phyloP scores from a whole-genome alignment of 192 early-diverging fungal species.

The Spizellomyces punctatus region DNA sequence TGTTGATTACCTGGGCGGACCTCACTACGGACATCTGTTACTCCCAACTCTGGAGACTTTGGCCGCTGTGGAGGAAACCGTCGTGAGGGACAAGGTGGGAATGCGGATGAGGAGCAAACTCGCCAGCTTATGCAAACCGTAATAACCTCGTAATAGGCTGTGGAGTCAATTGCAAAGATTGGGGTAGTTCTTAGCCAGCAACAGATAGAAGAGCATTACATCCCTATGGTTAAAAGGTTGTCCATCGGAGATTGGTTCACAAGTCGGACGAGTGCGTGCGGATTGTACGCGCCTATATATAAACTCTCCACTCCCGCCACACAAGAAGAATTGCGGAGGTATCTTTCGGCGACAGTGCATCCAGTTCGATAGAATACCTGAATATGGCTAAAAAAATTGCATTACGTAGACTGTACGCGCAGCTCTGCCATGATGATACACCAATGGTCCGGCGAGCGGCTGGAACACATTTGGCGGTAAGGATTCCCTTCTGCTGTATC shows the following conservation, averaged over 20 bases:
- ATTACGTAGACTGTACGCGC: conserved; percentile 65
- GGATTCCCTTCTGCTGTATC: conserved; percentile 7
- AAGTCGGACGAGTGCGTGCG: conserved; percentile 89
- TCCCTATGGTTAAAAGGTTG: conserved; percentile 91
- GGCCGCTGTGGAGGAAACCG: conserved; percentile 95
- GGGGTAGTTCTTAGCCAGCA: conserved; percentile 68
- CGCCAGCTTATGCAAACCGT: not conserved
- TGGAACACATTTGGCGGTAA: conserved; percentile 78
- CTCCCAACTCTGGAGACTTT: conserved; percentile 93
- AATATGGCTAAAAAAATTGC: not conserved
- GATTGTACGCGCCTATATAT: conserved; percentile 89
- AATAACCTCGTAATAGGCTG: conserved; percentile 69
- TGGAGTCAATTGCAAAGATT: conserved; percentile 89
- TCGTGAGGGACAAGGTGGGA: conserved; percentile 94
- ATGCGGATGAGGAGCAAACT: not conserved
- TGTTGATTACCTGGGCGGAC: conserved; percentile 90
- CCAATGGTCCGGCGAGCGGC: conserved; percentile 98
- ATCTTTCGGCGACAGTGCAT: conserved; percentile 8
- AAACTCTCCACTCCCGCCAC: conserved; percentile 65
- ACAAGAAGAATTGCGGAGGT: conserved; percentile 88
- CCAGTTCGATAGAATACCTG: not conserved
- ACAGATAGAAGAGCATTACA: conserved; percentile 87
- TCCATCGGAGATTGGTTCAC: conserved; percentile 98
- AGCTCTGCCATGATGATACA: conserved; percentile 89
- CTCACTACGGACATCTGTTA: conserved; percentile 81